Percentiles rank a stretch among this genome's conserved stretches.
These are phyloP conservation scores for Mycena galopus DNA, from an alignment of 768 basidiomycete genomes.

Conservation along the genomic window DNA sequence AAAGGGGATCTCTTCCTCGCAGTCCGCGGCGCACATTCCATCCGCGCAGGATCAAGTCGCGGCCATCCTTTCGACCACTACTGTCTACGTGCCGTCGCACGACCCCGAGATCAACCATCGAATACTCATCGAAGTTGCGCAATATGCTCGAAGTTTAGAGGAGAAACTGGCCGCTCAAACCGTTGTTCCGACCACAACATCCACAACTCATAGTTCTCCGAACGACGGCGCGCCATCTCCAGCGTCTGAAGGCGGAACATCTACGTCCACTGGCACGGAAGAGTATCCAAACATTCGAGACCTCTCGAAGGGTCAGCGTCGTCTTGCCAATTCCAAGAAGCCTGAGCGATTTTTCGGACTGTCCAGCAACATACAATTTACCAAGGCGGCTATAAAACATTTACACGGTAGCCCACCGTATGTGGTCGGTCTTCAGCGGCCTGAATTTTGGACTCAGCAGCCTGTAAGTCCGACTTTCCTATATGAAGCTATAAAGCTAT, in stretches of 20 bases:
- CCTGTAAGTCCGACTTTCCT: neutral
- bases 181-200: neutral
- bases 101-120: constrained; percentile 3
- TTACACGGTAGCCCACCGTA: neutral
- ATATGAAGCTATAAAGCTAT: neutral
- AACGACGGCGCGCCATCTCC: neutral
- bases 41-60: neutral
- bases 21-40: neutral
- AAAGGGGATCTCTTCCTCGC: neutral
- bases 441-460: constrained; percentile 14
- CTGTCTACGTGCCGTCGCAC: constrained; percentile 8
- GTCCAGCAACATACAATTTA: constrained; percentile 16
- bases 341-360: neutral
- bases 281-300: too few relatives aligned
- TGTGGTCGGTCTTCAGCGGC: constrained; percentile 9
- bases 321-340: neutral
- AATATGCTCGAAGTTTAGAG: constrained; percentile 30
- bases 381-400: neutral
- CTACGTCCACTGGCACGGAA: too few relatives aligned
- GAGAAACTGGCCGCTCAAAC: constrained; percentile 7
- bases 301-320: too few relatives aligned
- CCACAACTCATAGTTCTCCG: neutral
- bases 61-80: constrained; percentile 5
- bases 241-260: too few relatives aligned
- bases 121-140: constrained; percentile 21